These are phyloP conservation scores for Phytophthora multivora DNA, from an alignment of 352 stramenopile species.

Conservation along the genomic window DNA sequence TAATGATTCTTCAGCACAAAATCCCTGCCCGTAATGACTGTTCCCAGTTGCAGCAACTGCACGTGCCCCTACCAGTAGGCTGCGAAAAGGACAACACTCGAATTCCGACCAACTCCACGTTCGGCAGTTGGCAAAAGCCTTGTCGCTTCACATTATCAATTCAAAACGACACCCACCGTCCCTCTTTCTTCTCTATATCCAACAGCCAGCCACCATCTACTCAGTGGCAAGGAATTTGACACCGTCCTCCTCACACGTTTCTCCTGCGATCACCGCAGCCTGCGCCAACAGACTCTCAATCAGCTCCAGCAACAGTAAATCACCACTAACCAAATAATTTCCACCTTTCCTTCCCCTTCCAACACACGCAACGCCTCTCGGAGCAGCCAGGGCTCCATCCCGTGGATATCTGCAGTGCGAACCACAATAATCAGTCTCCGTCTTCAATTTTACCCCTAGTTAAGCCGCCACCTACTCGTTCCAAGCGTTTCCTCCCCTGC, in stretches of 20 bases:
- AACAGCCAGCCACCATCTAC: constrained; percentile 20
- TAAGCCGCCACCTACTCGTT: constrained; percentile 50
- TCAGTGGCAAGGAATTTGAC: constrained; percentile 85
- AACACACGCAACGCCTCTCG: constrained; percentile 78
- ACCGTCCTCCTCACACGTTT: constrained; percentile 84
- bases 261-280: constrained; percentile 78
- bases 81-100: constrained; percentile 7
- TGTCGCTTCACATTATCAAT: constrained; percentile 30
- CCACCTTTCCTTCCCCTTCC: constrained; percentile 76
- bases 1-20: not conserved
- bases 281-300: constrained; percentile 17
- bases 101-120: not conserved
- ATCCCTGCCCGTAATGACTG: not conserved
- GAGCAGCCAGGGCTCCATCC: constrained; percentile 85
- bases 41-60: no score
- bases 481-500: constrained; percentile 81
- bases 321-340: not conserved
- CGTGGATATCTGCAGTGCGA: constrained; percentile 59
- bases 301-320: not conserved
- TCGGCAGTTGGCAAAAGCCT: constrained; percentile 3
- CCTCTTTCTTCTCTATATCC: constrained; percentile 12
- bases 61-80: no score
- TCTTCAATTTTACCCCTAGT: not conserved
- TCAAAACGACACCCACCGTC: constrained; percentile 9
- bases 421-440: constrained; percentile 1